Base-by-base conservation (phyloP, 768 basidiomycete genomes). In the Infundibulicybe gibba region DNA sequence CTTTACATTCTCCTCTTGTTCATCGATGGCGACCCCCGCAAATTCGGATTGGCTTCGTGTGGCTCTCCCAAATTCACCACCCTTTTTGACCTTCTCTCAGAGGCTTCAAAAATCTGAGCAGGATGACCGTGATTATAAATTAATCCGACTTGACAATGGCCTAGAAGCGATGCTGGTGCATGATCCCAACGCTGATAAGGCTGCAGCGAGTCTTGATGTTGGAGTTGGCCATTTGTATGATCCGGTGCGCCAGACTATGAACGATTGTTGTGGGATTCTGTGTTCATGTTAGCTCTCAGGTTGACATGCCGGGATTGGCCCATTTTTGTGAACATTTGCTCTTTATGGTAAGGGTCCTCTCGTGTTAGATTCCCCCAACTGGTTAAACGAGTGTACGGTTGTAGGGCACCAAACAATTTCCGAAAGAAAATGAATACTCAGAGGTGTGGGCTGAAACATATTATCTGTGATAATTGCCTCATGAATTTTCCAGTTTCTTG, bases 261-360 rank as follows among this genome's bases (percentile, higher is more conserved):
- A 33, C 31, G 12, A 30, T 13, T n/a, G 19, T 37, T 19, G 31
- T 31, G 2, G 8, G 10, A 50, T 39, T 41, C 47, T 38, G 50
- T 31, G 50, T 48, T 12, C 16, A 45, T 11, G 15, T 13, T 34
- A 34, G 32, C 39, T 15, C 52, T 21, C 56, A 90, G 83, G 83
- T 79, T 61, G 92, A 95, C 60, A 87, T 94, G 79, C 93, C 90
- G 9, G 93, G 93, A 10, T 75, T 94, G 38, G 93, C 93, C 41
- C 92, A 95, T 65, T 94, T 94, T 61, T 94, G 94, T 68, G 95
- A 99, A 63, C 95, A 99, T 64, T 62, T 99, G 41, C 66, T 97
- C 51, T 99, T 99, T 67, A 91, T 99, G 85, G 94, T 93, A 56
- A 51, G 83, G 35, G 35, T 10, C 10, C 35, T 38, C 35, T n/a